phyloP scores from a whole-genome alignment of 2,329 filamentous ascomycete species.

The Acephala macrosclerotiorum region DNA sequence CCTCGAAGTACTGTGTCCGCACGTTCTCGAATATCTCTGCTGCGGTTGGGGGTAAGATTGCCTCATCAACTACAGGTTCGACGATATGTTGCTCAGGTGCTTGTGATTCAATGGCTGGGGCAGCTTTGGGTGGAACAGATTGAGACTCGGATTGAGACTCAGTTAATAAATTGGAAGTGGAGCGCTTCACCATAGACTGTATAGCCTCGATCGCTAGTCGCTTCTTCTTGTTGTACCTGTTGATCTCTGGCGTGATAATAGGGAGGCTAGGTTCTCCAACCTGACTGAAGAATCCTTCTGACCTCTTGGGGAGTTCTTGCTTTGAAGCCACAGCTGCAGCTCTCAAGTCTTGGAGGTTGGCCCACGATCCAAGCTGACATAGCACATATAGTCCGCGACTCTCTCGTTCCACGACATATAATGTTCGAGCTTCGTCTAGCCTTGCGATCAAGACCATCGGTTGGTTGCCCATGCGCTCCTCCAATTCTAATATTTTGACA shows the following conservation, averaged over 20 bases:
- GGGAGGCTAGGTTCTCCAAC: background rate
- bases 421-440: conserved; percentile 58
- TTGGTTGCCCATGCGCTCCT: conserved; percentile 62
- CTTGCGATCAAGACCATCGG: conserved; percentile 68
- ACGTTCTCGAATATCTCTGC: conserved; percentile 65
- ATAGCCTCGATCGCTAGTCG: conserved; percentile 68
- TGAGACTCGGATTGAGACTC: conserved; percentile 29
- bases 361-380: conserved; percentile 73
- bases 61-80: conserved; percentile 14
- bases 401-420: conserved; percentile 73
- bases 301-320: conserved; percentile 42
- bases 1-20: conserved; percentile 64
- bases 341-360: conserved; percentile 63
- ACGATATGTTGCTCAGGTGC: conserved; percentile 8
- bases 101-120: conserved; percentile 20
- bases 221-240: conserved; percentile 55
- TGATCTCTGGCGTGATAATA: conserved; percentile 31
- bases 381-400: conserved; percentile 67
- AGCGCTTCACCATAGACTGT: conserved; percentile 64
- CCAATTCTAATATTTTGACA: conserved; percentile 69
- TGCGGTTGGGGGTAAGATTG: conserved; percentile 45
- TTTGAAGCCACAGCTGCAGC: conserved; percentile 57
- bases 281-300: background rate
- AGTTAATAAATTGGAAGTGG: conserved; percentile 34
- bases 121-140: conserved; percentile 14